Evolutionary conservation across 441 rosid species (phyloP), one percentile per base, ranked within the genome.

Genomic region (Pelargonium cotyledonis): DNA sequence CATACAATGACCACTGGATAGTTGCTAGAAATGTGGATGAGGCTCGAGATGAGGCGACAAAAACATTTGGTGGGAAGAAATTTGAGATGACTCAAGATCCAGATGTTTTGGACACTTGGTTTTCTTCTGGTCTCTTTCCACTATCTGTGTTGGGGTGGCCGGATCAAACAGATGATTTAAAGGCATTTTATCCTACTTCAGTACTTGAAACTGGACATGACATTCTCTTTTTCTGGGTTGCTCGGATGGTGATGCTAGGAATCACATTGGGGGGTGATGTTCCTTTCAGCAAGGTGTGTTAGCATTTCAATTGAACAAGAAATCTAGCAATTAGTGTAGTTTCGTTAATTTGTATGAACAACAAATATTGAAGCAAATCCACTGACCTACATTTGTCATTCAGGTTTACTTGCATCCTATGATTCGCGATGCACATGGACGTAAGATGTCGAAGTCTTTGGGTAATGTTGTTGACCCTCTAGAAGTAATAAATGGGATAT

Each of bases 401-500:
- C 75, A 94, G 96, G 94, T 94, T 67, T 95, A 92, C 76, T 79
- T 95, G 75, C 99, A 91, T 79, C 96, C 97, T 55, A 95, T 95
- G 98, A 79, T 95, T 73, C 97, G 99, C 11, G 99, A 92, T 85
- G 99, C 99, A 40, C 99, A 92, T 68, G 99, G 99, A 16, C 91
- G 97, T 43, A 95, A 92, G 79, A 92, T 95, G 99, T 92, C 98
- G 1, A 95, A 95, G 77, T 92, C 98, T 58, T 77, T 92, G 71
- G 99, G 99, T 69, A 95, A 91, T 84, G 99, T 92, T 43, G 81
- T 95, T 35, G 99, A 95, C 73, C 99, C 97, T 47, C 88, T 95
- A 70, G 98, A 95, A 82, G 97, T 95, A 58, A 89, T 92, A 72
- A 84, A 85, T 76, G 99, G 99, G 65, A 80, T 87, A 73, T 78